Conservation (phyloP, 2,329 filamentous ascomycete species). For the Grosmannia penicillata region DNA sequence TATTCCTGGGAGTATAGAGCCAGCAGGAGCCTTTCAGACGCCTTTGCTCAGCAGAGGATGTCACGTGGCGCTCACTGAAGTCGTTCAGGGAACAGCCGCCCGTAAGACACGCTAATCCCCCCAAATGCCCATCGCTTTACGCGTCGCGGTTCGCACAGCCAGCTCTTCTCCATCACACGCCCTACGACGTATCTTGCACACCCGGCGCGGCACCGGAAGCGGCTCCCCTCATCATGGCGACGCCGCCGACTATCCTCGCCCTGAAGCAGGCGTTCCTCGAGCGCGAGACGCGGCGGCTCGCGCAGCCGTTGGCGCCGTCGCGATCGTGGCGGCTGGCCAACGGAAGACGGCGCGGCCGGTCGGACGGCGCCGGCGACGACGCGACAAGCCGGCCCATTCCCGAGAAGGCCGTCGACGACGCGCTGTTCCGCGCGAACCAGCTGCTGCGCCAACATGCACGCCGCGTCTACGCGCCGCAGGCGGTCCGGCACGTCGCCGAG, state of each 20-base stretch:
- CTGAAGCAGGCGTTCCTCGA: slow-evolving; percentile 51
- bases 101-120: too few relatives aligned
- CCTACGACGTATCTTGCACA: too few relatives aligned
- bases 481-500: slow-evolving; percentile 56
- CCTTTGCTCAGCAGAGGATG: too few relatives aligned
- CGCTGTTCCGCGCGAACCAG: slow-evolving; percentile 43
- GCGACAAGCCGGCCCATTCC: slow-evolving; percentile 20
- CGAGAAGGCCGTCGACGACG: slow-evolving; percentile 39
- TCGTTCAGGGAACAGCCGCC: too few relatives aligned
- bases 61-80: too few relatives aligned
- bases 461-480: slow-evolving; percentile 51
- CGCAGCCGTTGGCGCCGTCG: slow-evolving; percentile 41
- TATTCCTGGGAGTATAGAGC: too few relatives aligned
- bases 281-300: slow-evolving; percentile 46
- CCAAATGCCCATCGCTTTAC: too few relatives aligned
- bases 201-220: too few relatives aligned
- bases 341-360: slow-evolving; percentile 6
- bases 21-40: too few relatives aligned
- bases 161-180: too few relatives aligned
- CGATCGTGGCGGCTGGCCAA: slow-evolving; percentile 35
- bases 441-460: slow-evolving; percentile 48
- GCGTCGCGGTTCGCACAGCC: too few relatives aligned
- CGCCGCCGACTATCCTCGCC: slow-evolving; percentile 40
- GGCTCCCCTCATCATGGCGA: not conserved
- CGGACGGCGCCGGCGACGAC: not conserved